Evolutionary conservation across 2,329 filamentous ascomycete species (phyloP).

Genomic region (Sporothrix curviconia): DNA sequence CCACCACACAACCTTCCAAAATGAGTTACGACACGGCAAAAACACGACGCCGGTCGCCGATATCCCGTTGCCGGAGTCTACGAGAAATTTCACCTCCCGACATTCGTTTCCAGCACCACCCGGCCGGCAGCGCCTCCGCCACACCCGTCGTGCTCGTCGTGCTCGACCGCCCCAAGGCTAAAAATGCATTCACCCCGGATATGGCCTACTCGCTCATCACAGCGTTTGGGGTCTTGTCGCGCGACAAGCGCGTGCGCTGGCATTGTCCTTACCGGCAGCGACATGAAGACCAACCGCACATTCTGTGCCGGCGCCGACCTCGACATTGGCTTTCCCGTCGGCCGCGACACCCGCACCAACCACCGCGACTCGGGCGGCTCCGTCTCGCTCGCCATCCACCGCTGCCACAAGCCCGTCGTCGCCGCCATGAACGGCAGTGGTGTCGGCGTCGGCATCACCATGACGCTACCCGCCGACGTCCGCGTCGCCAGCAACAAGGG

Average conservation of each 20-base stretch:
- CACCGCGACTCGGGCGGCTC: conserved; percentile 48
- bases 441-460: conserved; percentile 56
- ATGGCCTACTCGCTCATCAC: conserved; percentile 57
- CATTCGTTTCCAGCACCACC: conserved; percentile 44
- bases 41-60: neutral
- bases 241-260: conserved; percentile 48
- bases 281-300: conserved; percentile 41
- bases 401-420: conserved; percentile 52
- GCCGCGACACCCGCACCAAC: conserved; percentile 21
- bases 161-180: conserved; percentile 56
- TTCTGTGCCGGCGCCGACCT: conserved; percentile 57
- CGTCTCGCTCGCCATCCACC: conserved; percentile 48
- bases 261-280: conserved; percentile 49
- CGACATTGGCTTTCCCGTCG: conserved; percentile 23
- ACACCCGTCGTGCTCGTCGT: conserved; percentile 58
- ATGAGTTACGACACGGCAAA: conserved; percentile 11
- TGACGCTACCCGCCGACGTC: conserved; percentile 50
- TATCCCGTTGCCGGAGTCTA: conserved; percentile 27
- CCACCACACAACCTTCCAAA: too few relatives aligned
- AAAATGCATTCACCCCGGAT: conserved; percentile 62
- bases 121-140: conserved; percentile 42
- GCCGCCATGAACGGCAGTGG: conserved; percentile 53
- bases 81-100: conserved; percentile 34
- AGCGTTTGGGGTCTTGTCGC: conserved; percentile 45
- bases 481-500: conserved; percentile 49